These are phyloP conservation scores for Acacia melanoxylon DNA, from an alignment of 306 rosid species.

Conservation along the genomic window DNA sequence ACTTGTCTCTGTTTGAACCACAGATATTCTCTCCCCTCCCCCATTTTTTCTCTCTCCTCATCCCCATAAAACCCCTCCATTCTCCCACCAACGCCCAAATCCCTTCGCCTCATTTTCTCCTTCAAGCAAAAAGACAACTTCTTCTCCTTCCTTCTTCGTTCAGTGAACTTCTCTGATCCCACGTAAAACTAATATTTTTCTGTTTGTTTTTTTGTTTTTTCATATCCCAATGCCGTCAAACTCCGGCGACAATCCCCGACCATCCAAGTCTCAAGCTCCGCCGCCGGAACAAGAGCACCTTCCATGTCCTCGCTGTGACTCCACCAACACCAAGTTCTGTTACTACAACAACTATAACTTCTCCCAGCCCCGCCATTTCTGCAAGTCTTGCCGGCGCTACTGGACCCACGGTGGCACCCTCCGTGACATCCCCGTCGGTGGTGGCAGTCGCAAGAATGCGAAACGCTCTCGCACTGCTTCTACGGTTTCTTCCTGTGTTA, in stretches of 20 bases:
- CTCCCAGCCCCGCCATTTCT: constrained; percentile 98
- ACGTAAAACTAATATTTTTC: background rate
- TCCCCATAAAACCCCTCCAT: constrained; percentile 44
- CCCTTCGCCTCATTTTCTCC: background rate
- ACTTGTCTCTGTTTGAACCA: constrained; percentile 39
- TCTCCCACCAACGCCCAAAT: background rate
- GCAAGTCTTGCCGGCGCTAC: constrained; percentile 98
- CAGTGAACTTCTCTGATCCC: background rate
- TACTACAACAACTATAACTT: constrained; percentile 96
- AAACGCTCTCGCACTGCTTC: constrained; percentile 79
- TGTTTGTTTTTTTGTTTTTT: background rate
- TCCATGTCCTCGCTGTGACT: constrained; percentile 94
- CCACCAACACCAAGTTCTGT: constrained; percentile 94
- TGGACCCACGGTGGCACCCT: constrained; percentile 99
- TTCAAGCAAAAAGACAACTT: background rate
- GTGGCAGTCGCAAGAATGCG: constrained; percentile 86
- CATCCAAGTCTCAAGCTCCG: constrained; percentile 39
- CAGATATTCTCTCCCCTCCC: constrained; percentile 6
- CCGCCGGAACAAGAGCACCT: constrained; percentile 91
- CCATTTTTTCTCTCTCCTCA: constrained; percentile 26
- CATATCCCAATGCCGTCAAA: constrained; percentile 57
- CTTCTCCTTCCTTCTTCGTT: background rate
- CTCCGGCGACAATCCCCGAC: constrained; percentile 54
- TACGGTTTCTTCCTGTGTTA: constrained; percentile 2
- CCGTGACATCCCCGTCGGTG: constrained; percentile 94